Conservation (phyloP, 2,329 filamentous ascomycete species). For the Cercospora canescens region DNA sequence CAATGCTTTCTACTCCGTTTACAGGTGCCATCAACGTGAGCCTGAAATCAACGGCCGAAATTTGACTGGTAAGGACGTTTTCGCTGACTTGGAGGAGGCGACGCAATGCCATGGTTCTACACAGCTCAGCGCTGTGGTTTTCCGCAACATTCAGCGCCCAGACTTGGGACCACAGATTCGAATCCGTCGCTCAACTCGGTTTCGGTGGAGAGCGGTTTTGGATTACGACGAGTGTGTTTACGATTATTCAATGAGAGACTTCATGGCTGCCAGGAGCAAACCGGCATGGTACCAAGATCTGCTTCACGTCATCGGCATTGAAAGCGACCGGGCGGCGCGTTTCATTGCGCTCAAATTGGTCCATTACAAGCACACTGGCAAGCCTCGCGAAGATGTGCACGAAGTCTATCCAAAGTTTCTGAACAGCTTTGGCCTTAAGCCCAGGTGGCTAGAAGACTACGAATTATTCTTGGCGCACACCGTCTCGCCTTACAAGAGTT, state of each 20-base stretch:
- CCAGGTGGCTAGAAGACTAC: neutral
- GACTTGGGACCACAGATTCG: constrained; percentile 4
- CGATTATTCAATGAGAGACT: constrained; percentile 7
- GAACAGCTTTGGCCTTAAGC: constrained; percentile 6
- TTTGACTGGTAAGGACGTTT: neutral
- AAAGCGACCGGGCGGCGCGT: constrained; percentile 13
- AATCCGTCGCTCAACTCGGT: constrained; percentile 5
- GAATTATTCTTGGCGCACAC: neutral
- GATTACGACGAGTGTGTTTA: constrained; percentile 9
- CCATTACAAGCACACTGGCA: neutral
- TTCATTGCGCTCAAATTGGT: constrained; percentile 11
- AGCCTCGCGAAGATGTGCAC: neutral
- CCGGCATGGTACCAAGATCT: constrained; percentile 15
- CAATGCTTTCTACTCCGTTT: constrained; percentile 13
- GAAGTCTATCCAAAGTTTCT: constrained; percentile 8
- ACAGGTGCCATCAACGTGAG: constrained; percentile 7
- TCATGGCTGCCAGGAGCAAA: constrained; percentile 1
- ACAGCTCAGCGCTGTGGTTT: constrained; percentile 3
- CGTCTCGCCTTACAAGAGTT: neutral
- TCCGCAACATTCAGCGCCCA: neutral
- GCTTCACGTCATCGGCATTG: constrained; percentile 15
- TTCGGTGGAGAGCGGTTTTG: neutral
- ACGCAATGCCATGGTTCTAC: constrained; percentile 10
- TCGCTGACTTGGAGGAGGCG: constrained; percentile 10
- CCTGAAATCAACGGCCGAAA: neutral